phyloP scores from a whole-genome alignment of 1,284 basidiomycete species.

The Tylopilus sp. region DNA sequence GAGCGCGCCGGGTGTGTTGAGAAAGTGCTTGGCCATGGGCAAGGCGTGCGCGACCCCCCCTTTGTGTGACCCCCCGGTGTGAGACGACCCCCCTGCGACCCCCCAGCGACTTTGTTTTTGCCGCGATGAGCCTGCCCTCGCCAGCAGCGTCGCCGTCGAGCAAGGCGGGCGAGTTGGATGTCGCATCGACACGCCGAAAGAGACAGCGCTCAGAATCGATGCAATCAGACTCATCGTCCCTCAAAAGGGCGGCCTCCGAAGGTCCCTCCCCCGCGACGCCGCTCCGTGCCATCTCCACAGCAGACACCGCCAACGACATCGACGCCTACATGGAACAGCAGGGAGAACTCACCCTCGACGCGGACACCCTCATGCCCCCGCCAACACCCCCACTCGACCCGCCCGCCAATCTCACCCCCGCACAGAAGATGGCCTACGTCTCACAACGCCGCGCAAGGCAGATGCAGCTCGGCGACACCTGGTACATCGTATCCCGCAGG shows the following conservation, averaged over 20 bases:
- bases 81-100: neutral
- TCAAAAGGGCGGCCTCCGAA: slow-evolving; percentile 70
- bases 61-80: slow-evolving; percentile 48
- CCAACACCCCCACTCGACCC: slow-evolving; percentile 24
- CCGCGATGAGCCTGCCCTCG: slow-evolving; percentile 36
- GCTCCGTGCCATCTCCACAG: slow-evolving; percentile 40
- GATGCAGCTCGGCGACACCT: slow-evolving; percentile 68
- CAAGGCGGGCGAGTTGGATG: slow-evolving; percentile 26
- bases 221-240: slow-evolving; percentile 58
- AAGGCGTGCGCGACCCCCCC: neutral
- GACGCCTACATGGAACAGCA: slow-evolving; percentile 75
- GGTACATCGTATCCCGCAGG: slow-evolving; percentile 69
- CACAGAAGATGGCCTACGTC: slow-evolving; percentile 52
- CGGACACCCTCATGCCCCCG: slow-evolving; percentile 24
- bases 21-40: slow-evolving; percentile 50
- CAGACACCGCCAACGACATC: slow-evolving; percentile 41
- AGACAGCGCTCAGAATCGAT: slow-evolving; percentile 52
- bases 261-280: slow-evolving; percentile 46
- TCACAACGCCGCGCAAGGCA: slow-evolving; percentile 44
- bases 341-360: slow-evolving; percentile 44
- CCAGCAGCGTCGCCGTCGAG: slow-evolving; percentile 36
- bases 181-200: slow-evolving; percentile 37
- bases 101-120: slow-evolving; percentile 6
- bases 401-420: slow-evolving; percentile 34
- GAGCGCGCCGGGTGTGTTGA: slow-evolving; percentile 67